Conservation (phyloP, 2,329 filamentous ascomycete genomes). For the Bipolaris cookei region DNA sequence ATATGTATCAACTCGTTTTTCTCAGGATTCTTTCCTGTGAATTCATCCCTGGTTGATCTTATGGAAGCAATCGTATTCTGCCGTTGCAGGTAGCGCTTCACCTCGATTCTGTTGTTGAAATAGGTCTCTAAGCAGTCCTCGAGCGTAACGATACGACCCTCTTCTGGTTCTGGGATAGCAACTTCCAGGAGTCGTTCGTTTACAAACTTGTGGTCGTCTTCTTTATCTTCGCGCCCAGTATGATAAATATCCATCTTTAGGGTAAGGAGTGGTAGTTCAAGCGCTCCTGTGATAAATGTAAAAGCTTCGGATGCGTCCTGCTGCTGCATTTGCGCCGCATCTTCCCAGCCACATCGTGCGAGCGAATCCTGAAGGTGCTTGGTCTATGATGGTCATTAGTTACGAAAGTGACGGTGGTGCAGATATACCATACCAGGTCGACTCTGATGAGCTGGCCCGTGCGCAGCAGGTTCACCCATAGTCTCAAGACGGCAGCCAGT, state of each 20-base stretch:
- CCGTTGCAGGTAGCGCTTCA: slow-evolving; percentile 74
- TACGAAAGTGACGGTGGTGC: background rate
- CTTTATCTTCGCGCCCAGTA: slow-evolving; percentile 79
- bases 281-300: slow-evolving; percentile 87
- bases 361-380: slow-evolving; percentile 81
- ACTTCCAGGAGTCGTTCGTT: slow-evolving; percentile 91
- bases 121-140: slow-evolving; percentile 94
- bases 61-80: slow-evolving; percentile 64
- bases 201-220: slow-evolving; percentile 92
- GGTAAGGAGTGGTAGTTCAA: slow-evolving; percentile 85
- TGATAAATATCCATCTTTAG: slow-evolving; percentile 95
- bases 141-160: slow-evolving; percentile 74
- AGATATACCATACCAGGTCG: slow-evolving; percentile 69
- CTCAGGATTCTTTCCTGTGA: slow-evolving; percentile 35
- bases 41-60: slow-evolving; percentile 40
- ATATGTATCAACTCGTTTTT: slow-evolving; percentile 52
- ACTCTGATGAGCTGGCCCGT: slow-evolving; percentile 83
- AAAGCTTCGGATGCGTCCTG: slow-evolving; percentile 97
- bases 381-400: slow-evolving; percentile 61
- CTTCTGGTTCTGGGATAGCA: slow-evolving; percentile 76
- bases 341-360: slow-evolving; percentile 85
- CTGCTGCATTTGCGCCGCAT: slow-evolving; percentile 77
- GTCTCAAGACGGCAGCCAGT: slow-evolving; percentile 76
- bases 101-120: slow-evolving; percentile 92
- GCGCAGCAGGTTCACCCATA: slow-evolving; percentile 94